phyloP scores from a whole-genome alignment of 2,329 filamentous ascomycete species.

The Clonostachys byssicola region DNA sequence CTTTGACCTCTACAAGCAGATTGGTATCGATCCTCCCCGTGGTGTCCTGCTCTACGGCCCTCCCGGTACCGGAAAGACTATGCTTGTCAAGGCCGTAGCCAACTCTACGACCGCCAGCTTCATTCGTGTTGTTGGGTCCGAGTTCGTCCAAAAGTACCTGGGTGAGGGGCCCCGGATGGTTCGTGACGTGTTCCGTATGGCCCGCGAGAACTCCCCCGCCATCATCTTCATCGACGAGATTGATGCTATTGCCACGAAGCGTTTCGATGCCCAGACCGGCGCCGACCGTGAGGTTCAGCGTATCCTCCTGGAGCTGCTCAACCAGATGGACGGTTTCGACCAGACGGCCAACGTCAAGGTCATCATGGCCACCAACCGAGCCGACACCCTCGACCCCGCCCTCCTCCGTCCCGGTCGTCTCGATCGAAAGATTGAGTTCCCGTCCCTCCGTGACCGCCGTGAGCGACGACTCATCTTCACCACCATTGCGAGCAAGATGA shows the following conservation, averaged over 20 bases:
- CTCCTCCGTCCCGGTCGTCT: constrained; percentile 91
- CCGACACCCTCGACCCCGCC: constrained; percentile 93
- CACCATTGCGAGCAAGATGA: constrained; percentile 98
- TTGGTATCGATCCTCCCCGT: constrained; percentile 95
- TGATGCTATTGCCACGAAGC: constrained; percentile 97
- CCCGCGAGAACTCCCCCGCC: constrained; percentile 92
- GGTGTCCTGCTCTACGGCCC: constrained; percentile 96
- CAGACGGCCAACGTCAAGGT: constrained; percentile 99
- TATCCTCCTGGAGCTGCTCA: constrained; percentile 93
- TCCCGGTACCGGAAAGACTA: constrained; percentile 93
- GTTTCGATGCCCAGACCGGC: constrained; percentile 97
- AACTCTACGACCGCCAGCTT: constrained; percentile 98
- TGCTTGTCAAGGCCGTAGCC: constrained; percentile 96
- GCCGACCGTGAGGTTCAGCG: constrained; percentile 98
- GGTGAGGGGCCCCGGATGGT: constrained; percentile 99
- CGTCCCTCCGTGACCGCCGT: constrained; percentile 86
- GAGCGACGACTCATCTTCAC: constrained; percentile 95
- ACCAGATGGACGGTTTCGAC: constrained; percentile 99
- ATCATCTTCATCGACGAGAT: constrained; percentile 99
- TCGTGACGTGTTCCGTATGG: constrained; percentile 98
- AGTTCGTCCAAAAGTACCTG: constrained; percentile 98
- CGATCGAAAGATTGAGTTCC: constrained; percentile 98
- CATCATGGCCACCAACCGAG: constrained; percentile 99
- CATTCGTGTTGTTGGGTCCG: constrained; percentile 95
- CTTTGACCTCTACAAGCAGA: constrained; percentile 98